Base-by-base conservation (phyloP, 2,329 filamentous ascomycete species). In the Dothideomycetes sp. region DNA sequence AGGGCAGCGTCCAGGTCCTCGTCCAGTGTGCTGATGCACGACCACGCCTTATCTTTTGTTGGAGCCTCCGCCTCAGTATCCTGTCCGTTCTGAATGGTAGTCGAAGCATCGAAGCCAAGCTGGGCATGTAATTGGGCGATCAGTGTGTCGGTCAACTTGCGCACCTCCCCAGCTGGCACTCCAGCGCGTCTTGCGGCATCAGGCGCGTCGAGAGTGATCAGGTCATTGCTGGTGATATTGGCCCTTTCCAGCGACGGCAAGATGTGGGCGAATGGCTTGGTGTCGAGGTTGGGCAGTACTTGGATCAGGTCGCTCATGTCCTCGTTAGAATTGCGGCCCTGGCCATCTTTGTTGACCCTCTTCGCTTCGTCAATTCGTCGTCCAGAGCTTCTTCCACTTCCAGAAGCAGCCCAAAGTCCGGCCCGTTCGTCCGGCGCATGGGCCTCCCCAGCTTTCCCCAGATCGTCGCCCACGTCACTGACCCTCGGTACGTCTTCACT, bases 181-280 rank as follows among this genome's bases (percentile, higher is more conserved):
- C 82, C 80, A 35, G 87, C 88, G 59, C 85, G 82, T 65, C 84
- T 91, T 43, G 86, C 86, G 49, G 96, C 76, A 55, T 94, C 83
- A 46, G 80, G 70, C 4, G 80, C 73, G 55, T 94, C 84, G 47
- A 93, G 78, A 3, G 84, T 84, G 53, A 98, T 72, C 34, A 98
- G 74, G 59, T 98, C 91, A 52, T 78, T 79, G 22, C 83, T 84
- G 18, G 83, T 83, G 57, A 98, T 69, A 37, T 72, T 70, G 53
- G 84, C 78, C 58, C 76, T 77, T 65, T 96, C 89, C 41, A 96
- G 74, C 16, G 78, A 77, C 3, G 84, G 80, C 22, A 95, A 65
- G 33, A 95, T 78, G 54, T 82, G 78, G 29, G 79, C 70, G 64
- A 83, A 89, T 47, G 73, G 72, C 56, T 74, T 71, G 49, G 75